Conservation (phyloP, 352 stramenopile species). For the Pythium brachiatum region DNA sequence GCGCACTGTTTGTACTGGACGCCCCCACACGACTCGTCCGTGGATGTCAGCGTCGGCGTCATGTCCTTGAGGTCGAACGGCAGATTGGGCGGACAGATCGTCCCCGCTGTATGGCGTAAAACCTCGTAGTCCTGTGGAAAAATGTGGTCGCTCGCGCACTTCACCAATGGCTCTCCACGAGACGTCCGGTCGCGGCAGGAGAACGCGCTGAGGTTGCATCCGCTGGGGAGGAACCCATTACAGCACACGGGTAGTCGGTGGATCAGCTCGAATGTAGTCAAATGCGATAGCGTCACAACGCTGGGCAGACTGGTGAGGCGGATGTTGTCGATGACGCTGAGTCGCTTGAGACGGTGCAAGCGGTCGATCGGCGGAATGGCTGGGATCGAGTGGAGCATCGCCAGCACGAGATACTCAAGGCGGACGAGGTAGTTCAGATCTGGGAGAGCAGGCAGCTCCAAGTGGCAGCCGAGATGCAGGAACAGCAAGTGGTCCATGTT, state of each 20-base stretch:
- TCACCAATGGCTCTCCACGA: slow-evolving; percentile 1
- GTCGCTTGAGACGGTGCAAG: slow-evolving; percentile 2
- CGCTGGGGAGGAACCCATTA: slow-evolving; percentile 16
- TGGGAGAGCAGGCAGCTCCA: not conserved
- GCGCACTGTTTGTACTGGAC: slow-evolving; percentile 17
- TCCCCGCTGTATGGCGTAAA: not conserved
- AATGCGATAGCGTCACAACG: not conserved
- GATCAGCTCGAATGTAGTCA: slow-evolving; percentile 6
- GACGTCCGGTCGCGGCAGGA: slow-evolving; percentile 12
- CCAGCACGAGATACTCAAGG: slow-evolving; percentile 22
- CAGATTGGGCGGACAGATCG: not conserved
- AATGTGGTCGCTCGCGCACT: slow-evolving; percentile 5
- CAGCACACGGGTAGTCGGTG: slow-evolving; percentile 15
- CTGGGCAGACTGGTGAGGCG: too few species aligned
- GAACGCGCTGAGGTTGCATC: slow-evolving; percentile 16
- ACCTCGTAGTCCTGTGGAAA: not conserved
- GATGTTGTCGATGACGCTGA: slow-evolving; percentile 6
- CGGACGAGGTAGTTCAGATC: not conserved
- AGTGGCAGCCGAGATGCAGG: slow-evolving; percentile 16
- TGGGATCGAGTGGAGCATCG: slow-evolving; percentile 8
- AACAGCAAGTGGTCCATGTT: slow-evolving; percentile 17
- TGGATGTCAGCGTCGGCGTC: not conserved
- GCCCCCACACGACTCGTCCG: slow-evolving; percentile 9
- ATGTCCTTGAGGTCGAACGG: slow-evolving; percentile 7
- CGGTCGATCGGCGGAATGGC: slow-evolving; percentile 10